A percentile compares a stretch with the other conserved stretches of the same genome.
Evolutionary conservation across 208 protist genomes (phyloP).

Genomic region (Crithidia mellificae): DNA sequence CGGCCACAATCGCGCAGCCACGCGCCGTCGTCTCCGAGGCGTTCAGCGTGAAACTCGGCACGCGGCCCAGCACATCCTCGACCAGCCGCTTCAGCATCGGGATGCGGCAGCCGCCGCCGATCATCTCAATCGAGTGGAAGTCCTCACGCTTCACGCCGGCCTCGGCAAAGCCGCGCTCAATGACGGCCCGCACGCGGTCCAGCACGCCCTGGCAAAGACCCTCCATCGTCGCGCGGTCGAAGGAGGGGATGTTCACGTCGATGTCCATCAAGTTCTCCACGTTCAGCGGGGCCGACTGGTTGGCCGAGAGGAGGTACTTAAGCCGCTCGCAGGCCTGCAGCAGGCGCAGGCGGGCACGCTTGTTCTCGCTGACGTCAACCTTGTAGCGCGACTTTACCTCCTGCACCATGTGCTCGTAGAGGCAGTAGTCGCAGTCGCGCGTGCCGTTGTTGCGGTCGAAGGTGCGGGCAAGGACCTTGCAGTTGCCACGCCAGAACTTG

Average conservation of each 20-base stretch:
- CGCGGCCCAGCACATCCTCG: conserved; percentile 63
- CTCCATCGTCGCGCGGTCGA: conserved; percentile 82
- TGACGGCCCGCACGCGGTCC: conserved; percentile 52
- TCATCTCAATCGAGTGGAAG: conserved; percentile 89
- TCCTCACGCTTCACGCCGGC: conserved; percentile 41
- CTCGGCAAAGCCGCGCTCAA: conserved; percentile 65
- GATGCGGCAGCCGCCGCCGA: conserved; percentile 91
- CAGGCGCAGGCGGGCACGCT: conserved; percentile 80
- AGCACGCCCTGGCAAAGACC: conserved; percentile 47
- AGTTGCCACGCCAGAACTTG: conserved; percentile 84
- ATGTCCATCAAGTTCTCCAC: conserved; percentile 93
- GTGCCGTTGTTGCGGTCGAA: conserved; percentile 86
- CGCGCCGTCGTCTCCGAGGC: conserved; percentile 87
- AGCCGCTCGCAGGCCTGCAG: conserved; percentile 84
- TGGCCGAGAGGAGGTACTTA: conserved; percentile 92
- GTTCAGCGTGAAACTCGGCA: conserved; percentile 87
- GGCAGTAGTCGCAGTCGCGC: conserved; percentile 81
- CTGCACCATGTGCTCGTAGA: conserved; percentile 74
- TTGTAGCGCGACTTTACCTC: conserved; percentile 88
- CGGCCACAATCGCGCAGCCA: conserved; percentile 83
- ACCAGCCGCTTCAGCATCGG: conserved; percentile 80
- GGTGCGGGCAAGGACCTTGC: conserved; percentile 75
- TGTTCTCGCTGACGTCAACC: conserved; percentile 85
- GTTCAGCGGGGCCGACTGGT: conserved; percentile 77
- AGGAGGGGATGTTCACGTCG: conserved; percentile 85